A percentile compares a stretch with the other conserved stretches of the same genome.
Evolutionary conservation across 2,329 filamentous ascomycete genomes (phyloP).

Genomic region (Fusarium ambrosium): DNA sequence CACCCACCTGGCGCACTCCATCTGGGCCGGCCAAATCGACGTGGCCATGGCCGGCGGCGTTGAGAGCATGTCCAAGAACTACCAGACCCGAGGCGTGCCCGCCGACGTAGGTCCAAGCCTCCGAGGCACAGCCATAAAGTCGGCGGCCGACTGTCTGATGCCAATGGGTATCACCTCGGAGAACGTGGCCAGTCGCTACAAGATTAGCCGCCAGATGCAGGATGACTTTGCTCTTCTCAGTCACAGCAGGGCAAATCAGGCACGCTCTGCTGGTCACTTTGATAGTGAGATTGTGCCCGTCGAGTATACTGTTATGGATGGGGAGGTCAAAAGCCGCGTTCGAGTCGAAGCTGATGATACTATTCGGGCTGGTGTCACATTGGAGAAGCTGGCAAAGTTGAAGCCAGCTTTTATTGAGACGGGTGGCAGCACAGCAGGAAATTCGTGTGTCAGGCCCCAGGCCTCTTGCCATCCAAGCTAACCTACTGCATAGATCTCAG

Average conservation of each 20-base stretch:
- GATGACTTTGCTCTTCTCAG: slow-evolving; percentile 83
- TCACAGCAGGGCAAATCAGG: slow-evolving; percentile 78
- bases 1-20: slow-evolving; percentile 79
- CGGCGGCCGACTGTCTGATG: slow-evolving; percentile 90
- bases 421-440: slow-evolving; percentile 86
- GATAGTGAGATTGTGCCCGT: slow-evolving; percentile 84
- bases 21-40: slow-evolving; percentile 78
- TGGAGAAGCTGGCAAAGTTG: slow-evolving; percentile 78
- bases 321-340: slow-evolving; percentile 55
- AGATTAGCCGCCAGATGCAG: slow-evolving; percentile 79
- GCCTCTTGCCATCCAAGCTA: background rate
- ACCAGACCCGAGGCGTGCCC: slow-evolving; percentile 83
- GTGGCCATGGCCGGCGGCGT: slow-evolving; percentile 87
- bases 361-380: slow-evolving; percentile 60
- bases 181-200: slow-evolving; percentile 85
- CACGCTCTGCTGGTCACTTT: slow-evolving; percentile 77
- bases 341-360: slow-evolving; percentile 72
- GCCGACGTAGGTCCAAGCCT: slow-evolving; percentile 82
- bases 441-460: slow-evolving; percentile 59
- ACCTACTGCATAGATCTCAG: slow-evolving; percentile 64
- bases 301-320: background rate
- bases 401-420: slow-evolving; percentile 85
- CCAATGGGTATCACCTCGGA: slow-evolving; percentile 93
- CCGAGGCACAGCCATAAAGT: slow-evolving; percentile 70
- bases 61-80: slow-evolving; percentile 96